A percentile compares a stretch with the other conserved stretches of the same genome.
phyloP scores from a whole-genome alignment of 2,329 filamentous ascomycete genomes.

The Cladobotryum protrusum region DNA sequence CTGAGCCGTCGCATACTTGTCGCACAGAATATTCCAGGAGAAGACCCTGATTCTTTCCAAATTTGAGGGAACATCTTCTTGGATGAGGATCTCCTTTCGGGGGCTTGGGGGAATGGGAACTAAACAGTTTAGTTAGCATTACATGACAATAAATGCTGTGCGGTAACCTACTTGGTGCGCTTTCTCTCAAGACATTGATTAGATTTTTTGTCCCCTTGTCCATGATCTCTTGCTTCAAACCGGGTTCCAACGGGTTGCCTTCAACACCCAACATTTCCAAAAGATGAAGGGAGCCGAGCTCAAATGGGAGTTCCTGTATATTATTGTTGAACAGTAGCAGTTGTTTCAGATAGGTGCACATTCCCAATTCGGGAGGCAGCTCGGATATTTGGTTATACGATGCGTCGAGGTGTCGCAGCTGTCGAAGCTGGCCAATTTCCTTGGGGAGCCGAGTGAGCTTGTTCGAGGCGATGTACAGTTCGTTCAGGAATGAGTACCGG shows the following conservation, averaged over 20 bases:
- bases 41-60: slow-evolving; percentile 75
- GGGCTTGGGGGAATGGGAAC: slow-evolving; percentile 71
- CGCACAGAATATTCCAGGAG: slow-evolving; percentile 93
- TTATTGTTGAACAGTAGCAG: slow-evolving; percentile 87
- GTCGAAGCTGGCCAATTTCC: slow-evolving; percentile 74
- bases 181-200: slow-evolving; percentile 75
- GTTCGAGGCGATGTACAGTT: slow-evolving; percentile 91
- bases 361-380: slow-evolving; percentile 86
- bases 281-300: slow-evolving; percentile 82
- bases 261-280: slow-evolving; percentile 87
- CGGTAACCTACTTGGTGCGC: slow-evolving; percentile 65
- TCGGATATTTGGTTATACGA: slow-evolving; percentile 81
- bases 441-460: slow-evolving; percentile 75
- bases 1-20: slow-evolving; percentile 79
- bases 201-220: slow-evolving; percentile 82
- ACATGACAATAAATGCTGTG: not conserved
- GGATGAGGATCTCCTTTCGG: slow-evolving; percentile 73
- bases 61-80: slow-evolving; percentile 52
- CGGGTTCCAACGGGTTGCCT: slow-evolving; percentile 76
- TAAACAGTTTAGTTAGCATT: slow-evolving; percentile 32
- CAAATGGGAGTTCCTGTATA: slow-evolving; percentile 72
- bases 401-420: slow-evolving; percentile 75
- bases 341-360: slow-evolving; percentile 88
- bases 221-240: slow-evolving; percentile 74
- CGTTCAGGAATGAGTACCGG: slow-evolving; percentile 80